Base-by-base conservation (phyloP, 1,139 yeast genomes). In the Scheffersomyces illinoinensis region DNA sequence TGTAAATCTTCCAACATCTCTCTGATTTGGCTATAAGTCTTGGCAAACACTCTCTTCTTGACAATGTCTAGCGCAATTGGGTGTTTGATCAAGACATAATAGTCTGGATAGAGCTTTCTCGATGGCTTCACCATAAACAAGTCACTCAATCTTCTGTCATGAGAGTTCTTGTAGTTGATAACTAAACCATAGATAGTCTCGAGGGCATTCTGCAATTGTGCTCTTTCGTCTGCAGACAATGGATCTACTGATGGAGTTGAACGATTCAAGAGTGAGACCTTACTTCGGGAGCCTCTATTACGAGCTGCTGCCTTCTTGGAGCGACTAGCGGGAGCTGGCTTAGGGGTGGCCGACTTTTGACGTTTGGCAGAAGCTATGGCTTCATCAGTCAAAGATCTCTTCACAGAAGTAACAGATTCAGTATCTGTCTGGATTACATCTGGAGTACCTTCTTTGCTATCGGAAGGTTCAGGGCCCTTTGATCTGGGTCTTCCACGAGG, bases 41-140 rank as follows among this genome's bases (percentile, higher is more conserved):
- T 78, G 46, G 81, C 73, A 54, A 80, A 78, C 55, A 91, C 79
- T 66, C 91, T 83, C 71, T 85, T 88, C 66, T 81, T 83, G 57
- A 93, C 81, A 33, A 83, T 81, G 62, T 89, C 91, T 64, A 93
- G 81, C 0, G 97, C 95, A 64, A 91, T 85, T n/a, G 97, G 97
- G 64, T 86, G 83, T 64, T 83, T 84, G 66, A 93, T 93, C 61
- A 93, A 76, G 58, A 87, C 83, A 71, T 91, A 93, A 71, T 93
- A 93, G 71, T 93, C 98, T 0, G 98, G 97, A 66, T 93, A 93
- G 52, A 85, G 75, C 69, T 83, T 84, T 67, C 83, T 86, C 0
- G 96, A 85, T 7, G 97, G 97, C 63, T 84, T 86, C 4, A 83
- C 85, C 71, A 87, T 71, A 68, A 90, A 90, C 56, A 90, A 78